phyloP scores from a whole-genome alignment of 495 filamentous ascomycete species.

The Hyaloscypha finlandica region DNA sequence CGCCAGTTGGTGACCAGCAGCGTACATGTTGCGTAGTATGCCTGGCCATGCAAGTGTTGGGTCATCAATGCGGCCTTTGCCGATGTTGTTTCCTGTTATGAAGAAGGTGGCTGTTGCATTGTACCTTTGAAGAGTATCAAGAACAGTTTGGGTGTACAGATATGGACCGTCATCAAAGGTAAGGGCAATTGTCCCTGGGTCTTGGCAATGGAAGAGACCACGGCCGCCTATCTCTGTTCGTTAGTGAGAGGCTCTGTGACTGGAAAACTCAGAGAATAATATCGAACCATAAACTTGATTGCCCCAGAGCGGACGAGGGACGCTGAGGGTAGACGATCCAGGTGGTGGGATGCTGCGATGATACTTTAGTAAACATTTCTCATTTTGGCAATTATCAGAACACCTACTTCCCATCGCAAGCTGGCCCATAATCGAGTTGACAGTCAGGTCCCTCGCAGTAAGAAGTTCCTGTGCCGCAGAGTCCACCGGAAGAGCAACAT shows the following conservation, averaged over 20 bases:
- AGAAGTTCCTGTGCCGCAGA: conserved; percentile 31
- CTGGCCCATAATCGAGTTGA: conserved; percentile 62
- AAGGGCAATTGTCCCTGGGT: conserved; percentile 49
- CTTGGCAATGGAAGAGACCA: conserved; percentile 59
- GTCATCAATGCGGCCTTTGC: conserved; percentile 21
- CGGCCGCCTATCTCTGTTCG: conserved; percentile 45
- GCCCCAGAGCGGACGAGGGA: conserved; percentile 61
- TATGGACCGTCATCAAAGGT: conserved; percentile 74
- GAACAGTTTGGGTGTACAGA: conserved; percentile 57
- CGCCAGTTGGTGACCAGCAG: conserved; percentile 74
- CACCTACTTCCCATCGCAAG: conserved; percentile 65
- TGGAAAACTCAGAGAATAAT: not conserved
- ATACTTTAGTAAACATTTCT: not conserved
- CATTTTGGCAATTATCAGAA: not conserved
- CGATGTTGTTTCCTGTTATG: conserved; percentile 40
- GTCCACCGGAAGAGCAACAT: conserved; percentile 15
- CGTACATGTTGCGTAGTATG: conserved; percentile 56
- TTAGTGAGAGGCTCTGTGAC: not conserved
- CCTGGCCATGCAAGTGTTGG: conserved; percentile 2
- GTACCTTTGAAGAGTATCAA: conserved; percentile 59
- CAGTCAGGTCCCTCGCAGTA: conserved; percentile 71
- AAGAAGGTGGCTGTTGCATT: conserved; percentile 68
- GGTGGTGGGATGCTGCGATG: conserved; percentile 37
- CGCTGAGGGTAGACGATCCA: conserved; percentile 57
- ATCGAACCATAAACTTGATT: conserved; percentile 52